Conservation (phyloP, 768 basidiomycete species). For the Boletellus ananas region DNA sequence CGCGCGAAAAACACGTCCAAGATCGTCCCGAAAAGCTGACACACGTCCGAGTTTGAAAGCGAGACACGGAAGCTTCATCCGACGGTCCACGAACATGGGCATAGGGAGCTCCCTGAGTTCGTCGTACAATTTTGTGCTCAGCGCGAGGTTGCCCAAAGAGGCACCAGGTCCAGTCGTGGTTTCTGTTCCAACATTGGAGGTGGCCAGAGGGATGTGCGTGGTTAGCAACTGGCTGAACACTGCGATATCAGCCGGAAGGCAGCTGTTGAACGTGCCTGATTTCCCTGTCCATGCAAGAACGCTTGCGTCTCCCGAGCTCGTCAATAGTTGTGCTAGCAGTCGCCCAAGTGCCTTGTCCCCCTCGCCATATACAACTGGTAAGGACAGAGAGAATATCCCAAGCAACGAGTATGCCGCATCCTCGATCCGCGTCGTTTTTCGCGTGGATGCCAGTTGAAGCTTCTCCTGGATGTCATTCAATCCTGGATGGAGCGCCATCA, state of each 20-base stretch:
- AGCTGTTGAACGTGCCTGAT: conserved; percentile 1
- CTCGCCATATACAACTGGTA: conserved; percentile 11
- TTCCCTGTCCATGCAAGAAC: conserved; percentile 10
- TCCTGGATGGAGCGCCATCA: conserved; percentile 7
- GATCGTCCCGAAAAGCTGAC: too few species aligned
- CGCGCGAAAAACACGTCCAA: neutral
- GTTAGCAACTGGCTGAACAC: neutral
- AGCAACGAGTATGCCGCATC: conserved; percentile 14
- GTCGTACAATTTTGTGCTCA: neutral
- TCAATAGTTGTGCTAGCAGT: conserved; percentile 5
- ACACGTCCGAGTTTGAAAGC: conserved; percentile 1
- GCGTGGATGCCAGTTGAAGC: conserved; percentile 3
- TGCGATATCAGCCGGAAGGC: neutral
- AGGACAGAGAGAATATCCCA: conserved; percentile 5
- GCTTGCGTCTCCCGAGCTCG: conserved; percentile 1
- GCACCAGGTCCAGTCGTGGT: neutral
- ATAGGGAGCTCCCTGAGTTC: neutral
- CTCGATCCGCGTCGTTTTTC: conserved; percentile 6
- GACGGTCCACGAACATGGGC: neutral
- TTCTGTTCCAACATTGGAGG: neutral
- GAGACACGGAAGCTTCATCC: conserved; percentile 9
- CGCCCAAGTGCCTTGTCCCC: conserved; percentile 8
- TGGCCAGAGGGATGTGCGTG: neutral
- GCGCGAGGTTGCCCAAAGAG: neutral
- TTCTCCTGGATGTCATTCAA: conserved; percentile 2